These are phyloP conservation scores for Lactarius akahatsu DNA, from an alignment of 768 basidiomycete species.

Conservation along the genomic window DNA sequence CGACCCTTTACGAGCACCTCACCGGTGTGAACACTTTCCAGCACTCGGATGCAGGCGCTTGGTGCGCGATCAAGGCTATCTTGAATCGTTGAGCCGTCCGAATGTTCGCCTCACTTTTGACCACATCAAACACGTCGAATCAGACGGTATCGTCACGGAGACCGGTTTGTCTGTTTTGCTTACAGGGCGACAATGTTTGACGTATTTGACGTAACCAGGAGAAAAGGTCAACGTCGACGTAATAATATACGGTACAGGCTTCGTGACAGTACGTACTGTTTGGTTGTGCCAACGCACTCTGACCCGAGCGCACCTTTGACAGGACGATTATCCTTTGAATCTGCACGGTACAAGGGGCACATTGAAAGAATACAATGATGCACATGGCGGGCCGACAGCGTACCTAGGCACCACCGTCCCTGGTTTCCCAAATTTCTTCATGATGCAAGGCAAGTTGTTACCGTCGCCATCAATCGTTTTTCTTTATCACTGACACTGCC, in stretches of 20 bases:
- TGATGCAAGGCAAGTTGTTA: slow-evolving; percentile 14
- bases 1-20: not conserved
- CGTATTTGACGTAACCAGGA: slow-evolving; percentile 31
- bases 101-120: slow-evolving; percentile 54
- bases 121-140: slow-evolving; percentile 47
- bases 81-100: slow-evolving; percentile 47
- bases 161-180: slow-evolving; percentile 28
- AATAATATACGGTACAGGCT: slow-evolving; percentile 59
- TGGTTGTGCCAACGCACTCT: slow-evolving; percentile 7
- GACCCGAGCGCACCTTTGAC: not conserved
- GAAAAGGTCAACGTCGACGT: slow-evolving; percentile 51
- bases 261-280: slow-evolving; percentile 41
- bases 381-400: slow-evolving; percentile 51
- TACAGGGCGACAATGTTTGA: not conserved
- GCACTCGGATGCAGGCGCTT: slow-evolving; percentile 63
- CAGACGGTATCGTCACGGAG: slow-evolving; percentile 49
- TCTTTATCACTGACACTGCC: not conserved
- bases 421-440: slow-evolving; percentile 28
- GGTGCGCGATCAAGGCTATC: slow-evolving; percentile 57
- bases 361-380: slow-evolving; percentile 45
- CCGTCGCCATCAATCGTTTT: not conserved
- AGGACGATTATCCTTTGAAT: slow-evolving; percentile 22
- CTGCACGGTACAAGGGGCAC: slow-evolving; percentile 34
- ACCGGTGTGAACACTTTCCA: slow-evolving; percentile 27
- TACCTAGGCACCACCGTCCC: slow-evolving; percentile 44